These are phyloP conservation scores for Peronospora destructor DNA, from an alignment of 352 stramenopile species.

Conservation along the genomic window DNA sequence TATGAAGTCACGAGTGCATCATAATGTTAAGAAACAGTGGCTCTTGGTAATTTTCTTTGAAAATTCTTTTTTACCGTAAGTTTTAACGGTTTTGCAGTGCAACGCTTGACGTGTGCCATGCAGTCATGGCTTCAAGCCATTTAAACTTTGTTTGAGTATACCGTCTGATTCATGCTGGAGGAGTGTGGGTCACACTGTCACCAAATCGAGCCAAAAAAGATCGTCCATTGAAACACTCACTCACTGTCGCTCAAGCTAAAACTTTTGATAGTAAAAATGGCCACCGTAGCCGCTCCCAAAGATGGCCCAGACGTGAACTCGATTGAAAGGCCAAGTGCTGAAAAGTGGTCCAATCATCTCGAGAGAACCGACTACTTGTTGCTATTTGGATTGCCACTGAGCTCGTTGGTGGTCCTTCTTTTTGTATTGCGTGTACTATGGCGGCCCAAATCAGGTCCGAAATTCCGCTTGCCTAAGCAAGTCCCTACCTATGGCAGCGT, in stretches of 20 bases:
- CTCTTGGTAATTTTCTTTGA: not conserved
- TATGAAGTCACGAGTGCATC: constrained; percentile 27
- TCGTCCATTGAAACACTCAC: constrained; percentile 16
- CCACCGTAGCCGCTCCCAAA: constrained; percentile 1
- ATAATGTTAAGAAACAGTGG: constrained; percentile 4
- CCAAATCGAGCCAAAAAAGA: constrained; percentile 18
- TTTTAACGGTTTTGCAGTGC: not conserved
- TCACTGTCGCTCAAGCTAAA: constrained; percentile 1
- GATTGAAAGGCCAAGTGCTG: constrained; percentile 4
- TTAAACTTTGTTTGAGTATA: constrained; percentile 19
- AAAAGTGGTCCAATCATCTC: constrained; percentile 61
- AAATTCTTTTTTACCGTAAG: not conserved
- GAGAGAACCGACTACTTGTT: constrained; percentile 51
- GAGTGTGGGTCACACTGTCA: constrained; percentile 17
- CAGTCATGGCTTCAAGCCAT: constrained; percentile 7
- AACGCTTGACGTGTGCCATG: constrained; percentile 10
- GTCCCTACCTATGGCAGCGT: constrained; percentile 76
- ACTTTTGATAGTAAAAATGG: constrained; percentile 4
- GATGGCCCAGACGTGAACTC: constrained; percentile 4
- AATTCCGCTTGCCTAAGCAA: constrained; percentile 73
- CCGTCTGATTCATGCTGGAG: constrained; percentile 26
- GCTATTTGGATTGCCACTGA: constrained; percentile 56
- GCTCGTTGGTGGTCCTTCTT: constrained; percentile 46
- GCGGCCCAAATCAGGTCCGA: constrained; percentile 59
- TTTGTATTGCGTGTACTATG: constrained; percentile 69